Conservation (phyloP, 2,329 filamentous ascomycete species). For the Lachnellula cervina region DNA sequence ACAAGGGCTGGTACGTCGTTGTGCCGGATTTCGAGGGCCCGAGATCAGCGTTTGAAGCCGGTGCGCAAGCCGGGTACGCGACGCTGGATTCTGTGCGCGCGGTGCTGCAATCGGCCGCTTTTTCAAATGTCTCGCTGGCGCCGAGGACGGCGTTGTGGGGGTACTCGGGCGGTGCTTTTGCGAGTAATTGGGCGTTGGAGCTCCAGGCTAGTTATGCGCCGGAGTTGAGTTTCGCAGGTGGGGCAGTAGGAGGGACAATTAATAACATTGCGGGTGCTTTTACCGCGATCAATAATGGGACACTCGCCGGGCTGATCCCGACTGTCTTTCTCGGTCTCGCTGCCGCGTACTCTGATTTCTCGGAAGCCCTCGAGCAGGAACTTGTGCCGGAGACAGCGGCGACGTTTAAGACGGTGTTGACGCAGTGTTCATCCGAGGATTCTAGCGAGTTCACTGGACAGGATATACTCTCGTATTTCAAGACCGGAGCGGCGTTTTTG, state of each 20-base stretch:
- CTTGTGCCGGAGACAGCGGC: slow-evolving; percentile 28
- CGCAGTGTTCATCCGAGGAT: slow-evolving; percentile 26
- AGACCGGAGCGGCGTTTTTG: slow-evolving; percentile 30
- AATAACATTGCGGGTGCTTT: slow-evolving; percentile 38
- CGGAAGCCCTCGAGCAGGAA: background rate
- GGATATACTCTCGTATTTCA: slow-evolving; percentile 40
- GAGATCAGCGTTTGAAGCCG: slow-evolving; percentile 8
- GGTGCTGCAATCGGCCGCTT: background rate
- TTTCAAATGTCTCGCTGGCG: background rate
- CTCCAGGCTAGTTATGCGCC: slow-evolving; percentile 49
- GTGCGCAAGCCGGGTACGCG: slow-evolving; percentile 14
- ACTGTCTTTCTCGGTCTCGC: slow-evolving; percentile 9
- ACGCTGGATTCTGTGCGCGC: slow-evolving; percentile 21
- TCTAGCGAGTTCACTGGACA: slow-evolving; percentile 29
- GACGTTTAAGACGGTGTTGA: slow-evolving; percentile 29
- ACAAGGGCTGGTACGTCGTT: slow-evolving; percentile 16
- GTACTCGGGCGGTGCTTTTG: slow-evolving; percentile 51
- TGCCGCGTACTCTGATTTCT: slow-evolving; percentile 1
- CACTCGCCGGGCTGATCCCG: slow-evolving; percentile 28
- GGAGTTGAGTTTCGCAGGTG: slow-evolving; percentile 44
- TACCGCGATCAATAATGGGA: slow-evolving; percentile 29
- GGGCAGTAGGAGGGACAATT: slow-evolving; percentile 44
- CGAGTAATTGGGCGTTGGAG: slow-evolving; percentile 48
- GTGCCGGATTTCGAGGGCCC: slow-evolving; percentile 22
- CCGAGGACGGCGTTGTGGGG: slow-evolving; percentile 40